phyloP scores from a whole-genome alignment of 257 asterid genomes.

The Handroanthus guayacan region DNA sequence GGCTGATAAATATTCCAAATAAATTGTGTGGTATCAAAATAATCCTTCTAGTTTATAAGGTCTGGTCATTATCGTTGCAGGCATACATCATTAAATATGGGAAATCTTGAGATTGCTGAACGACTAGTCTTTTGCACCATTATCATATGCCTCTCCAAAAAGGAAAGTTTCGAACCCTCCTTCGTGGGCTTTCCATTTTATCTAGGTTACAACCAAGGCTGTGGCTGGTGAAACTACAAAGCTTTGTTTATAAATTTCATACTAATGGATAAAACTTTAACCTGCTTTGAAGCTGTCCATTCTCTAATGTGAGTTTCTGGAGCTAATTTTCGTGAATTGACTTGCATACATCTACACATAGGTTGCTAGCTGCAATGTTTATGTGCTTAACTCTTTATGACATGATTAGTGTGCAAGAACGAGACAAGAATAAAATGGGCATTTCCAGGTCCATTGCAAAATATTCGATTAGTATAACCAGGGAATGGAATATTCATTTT shows the following conservation, averaged over 20 bases:
- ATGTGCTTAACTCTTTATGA: no score
- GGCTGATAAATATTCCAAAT: constrained; percentile 24
- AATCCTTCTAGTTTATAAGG: constrained; percentile 37
- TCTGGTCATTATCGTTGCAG: constrained; percentile 65
- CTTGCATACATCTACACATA: constrained; percentile 27
- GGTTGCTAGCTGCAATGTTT: constrained; percentile 28
- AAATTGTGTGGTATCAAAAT: constrained; percentile 26
- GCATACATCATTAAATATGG: constrained; percentile 76
- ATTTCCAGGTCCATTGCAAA: no score
- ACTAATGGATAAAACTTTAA: constrained; percentile 33
- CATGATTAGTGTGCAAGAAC: no score
- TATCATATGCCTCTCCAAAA: constrained; percentile 24
- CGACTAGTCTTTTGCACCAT: constrained; percentile 26
- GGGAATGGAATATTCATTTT: no score
- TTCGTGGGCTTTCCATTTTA: constrained; percentile 25
- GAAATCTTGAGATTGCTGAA: constrained; percentile 52
- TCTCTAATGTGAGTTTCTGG: constrained; percentile 24
- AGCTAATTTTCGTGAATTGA: constrained; percentile 26
- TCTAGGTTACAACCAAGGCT: constrained; percentile 17
- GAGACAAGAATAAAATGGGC: no score
- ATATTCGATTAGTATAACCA: no score
- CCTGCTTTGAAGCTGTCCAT: constrained; percentile 29
- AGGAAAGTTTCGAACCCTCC: constrained; percentile 39
- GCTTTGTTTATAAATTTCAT: constrained; percentile 34
- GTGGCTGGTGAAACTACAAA: constrained; percentile 33